Conservation (phyloP, 192 early-diverging fungal genomes). For the Thamnidium elegans region DNA sequence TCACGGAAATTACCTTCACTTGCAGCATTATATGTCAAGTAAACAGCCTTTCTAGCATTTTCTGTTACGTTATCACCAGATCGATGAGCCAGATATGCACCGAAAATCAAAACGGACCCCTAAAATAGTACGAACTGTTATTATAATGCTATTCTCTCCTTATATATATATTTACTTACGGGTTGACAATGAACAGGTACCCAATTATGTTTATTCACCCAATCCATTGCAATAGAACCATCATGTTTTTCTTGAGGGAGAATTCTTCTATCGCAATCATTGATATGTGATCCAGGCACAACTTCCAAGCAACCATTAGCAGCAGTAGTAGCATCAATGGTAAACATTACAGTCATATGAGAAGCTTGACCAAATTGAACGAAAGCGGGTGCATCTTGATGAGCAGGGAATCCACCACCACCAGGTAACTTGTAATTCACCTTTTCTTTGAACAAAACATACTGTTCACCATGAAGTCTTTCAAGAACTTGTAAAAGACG, state of each 20-base stretch:
- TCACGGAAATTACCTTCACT: constrained; percentile 57
- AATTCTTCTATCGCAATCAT: constrained; percentile 30
- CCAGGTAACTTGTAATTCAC: constrained; percentile 61
- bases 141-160: background rate
- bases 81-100: constrained; percentile 59
- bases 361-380: constrained; percentile 53
- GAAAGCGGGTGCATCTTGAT: constrained; percentile 63
- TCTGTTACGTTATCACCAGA: constrained; percentile 51
- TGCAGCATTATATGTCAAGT: constrained; percentile 54
- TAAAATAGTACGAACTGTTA: background rate
- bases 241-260: constrained; percentile 42
- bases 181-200: constrained; percentile 54
- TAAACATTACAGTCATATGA: constrained; percentile 58
- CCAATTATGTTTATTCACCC: constrained; percentile 51
- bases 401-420: constrained; percentile 57
- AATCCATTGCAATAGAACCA: constrained; percentile 34
- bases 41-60: constrained; percentile 50
- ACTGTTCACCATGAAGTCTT: constrained; percentile 51
- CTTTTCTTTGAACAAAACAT: constrained; percentile 63
- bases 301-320: constrained; percentile 60
- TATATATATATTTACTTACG: constrained; percentile 7
- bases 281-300: constrained; percentile 51
- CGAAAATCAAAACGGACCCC: constrained; percentile 61
- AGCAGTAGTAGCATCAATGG: constrained; percentile 51
- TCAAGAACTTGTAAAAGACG: constrained; percentile 44